A percentile compares a stretch with the other conserved stretches of the same genome.
Conservation (phyloP, 495 filamentous ascomycete species). For the Friedmanniomyces simplex region DNA sequence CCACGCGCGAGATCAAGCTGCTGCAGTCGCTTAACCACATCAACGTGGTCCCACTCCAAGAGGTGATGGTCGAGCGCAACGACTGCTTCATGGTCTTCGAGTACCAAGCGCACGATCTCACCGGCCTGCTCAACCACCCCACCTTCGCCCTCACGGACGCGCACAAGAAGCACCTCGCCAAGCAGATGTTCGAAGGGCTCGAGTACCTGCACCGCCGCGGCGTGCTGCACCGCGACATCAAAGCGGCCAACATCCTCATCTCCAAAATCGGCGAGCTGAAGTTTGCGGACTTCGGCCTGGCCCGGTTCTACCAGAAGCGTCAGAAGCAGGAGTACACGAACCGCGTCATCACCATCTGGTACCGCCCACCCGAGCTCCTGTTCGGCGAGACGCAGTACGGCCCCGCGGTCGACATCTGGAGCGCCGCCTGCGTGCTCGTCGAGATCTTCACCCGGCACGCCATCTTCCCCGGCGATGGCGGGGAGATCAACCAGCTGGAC, state of each 20-base stretch:
- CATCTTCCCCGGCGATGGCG: constrained; percentile 90
- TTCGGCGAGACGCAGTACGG: constrained; percentile 92
- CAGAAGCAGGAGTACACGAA: constrained; percentile 96
- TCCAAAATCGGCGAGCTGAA: constrained; percentile 82
- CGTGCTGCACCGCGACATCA: constrained; percentile 80
- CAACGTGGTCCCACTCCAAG: constrained; percentile 78
- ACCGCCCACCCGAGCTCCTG: constrained; percentile 85
- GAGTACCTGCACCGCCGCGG: constrained; percentile 90
- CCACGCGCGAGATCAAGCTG: constrained; percentile 91
- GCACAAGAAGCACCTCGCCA: constrained; percentile 89
- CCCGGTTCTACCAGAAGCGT: constrained; percentile 92
- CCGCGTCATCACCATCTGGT: constrained; percentile 97
- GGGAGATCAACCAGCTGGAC: constrained; percentile 89
- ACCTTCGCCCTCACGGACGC: constrained; percentile 74
- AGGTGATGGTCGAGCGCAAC: constrained; percentile 97
- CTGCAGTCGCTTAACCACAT: constrained; percentile 85
- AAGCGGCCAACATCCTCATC: constrained; percentile 71
- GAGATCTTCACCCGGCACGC: constrained; percentile 94
- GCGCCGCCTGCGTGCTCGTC: constrained; percentile 89
- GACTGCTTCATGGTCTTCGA: constrained; percentile 99
- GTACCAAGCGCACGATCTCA: constrained; percentile 91
- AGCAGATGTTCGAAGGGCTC: constrained; percentile 88
- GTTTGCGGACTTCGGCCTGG: constrained; percentile 91
- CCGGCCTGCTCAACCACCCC: constrained; percentile 83
- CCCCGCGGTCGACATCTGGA: constrained; percentile 94